Evolutionary conservation across 176 grass and related monocot genomes (phyloP).

Genomic region (Raddia guianensis): DNA sequence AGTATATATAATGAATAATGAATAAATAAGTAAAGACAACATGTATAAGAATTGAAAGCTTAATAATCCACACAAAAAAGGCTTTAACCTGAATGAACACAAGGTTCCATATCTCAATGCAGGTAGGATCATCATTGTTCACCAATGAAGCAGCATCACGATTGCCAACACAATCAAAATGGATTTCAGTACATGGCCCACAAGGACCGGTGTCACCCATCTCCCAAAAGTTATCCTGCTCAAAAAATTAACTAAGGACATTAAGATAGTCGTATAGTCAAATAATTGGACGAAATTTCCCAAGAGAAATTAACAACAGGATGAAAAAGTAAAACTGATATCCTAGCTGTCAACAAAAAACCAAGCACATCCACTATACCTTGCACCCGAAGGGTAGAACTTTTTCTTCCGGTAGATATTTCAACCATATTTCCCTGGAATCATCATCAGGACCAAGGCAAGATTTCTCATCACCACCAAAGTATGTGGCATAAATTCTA

Average conservation of each 20-base stretch:
- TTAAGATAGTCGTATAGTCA: neutral
- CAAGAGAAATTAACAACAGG: neutral
- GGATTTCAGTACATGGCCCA: conserved; percentile 91
- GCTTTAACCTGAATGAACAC: conserved; percentile 86
- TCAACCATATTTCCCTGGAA: conserved; percentile 72
- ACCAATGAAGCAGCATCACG: conserved; percentile 85
- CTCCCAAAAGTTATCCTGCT: conserved; percentile 88
- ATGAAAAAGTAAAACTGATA: too few relatives aligned
- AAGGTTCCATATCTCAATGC: conserved; percentile 95
- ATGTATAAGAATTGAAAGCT: neutral
- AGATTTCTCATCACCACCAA: conserved; percentile 89
- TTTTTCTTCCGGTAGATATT: conserved; percentile 63
- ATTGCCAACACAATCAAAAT: conserved; percentile 84
- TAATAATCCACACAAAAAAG: neutral
- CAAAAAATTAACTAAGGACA: conserved; percentile 12
- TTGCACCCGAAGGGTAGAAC: conserved; percentile 89
- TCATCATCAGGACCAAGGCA: conserved; percentile 72
- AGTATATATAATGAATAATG: neutral
- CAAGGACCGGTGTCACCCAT: conserved; percentile 94
- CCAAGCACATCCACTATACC: conserved; percentile 42
- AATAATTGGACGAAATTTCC: neutral
- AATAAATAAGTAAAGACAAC: conserved; percentile 15
- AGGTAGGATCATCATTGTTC: conserved; percentile 90
- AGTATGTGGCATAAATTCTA: conserved; percentile 90
- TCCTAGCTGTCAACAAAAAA: conserved; percentile 28